Evolutionary conservation across 352 stramenopile species (phyloP).

Genomic region (Aphanomyces astaci): DNA sequence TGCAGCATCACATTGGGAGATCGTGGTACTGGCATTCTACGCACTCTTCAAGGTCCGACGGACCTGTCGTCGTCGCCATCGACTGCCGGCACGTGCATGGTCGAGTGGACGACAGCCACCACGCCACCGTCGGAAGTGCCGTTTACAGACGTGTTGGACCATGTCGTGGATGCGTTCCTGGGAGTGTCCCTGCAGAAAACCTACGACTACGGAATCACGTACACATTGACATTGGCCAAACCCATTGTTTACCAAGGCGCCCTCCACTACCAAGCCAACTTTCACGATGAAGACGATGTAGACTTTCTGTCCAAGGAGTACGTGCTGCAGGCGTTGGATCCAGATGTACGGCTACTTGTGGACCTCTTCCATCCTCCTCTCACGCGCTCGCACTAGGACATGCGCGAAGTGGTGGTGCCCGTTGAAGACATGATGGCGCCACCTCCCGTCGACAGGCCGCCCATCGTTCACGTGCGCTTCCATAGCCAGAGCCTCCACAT

Average conservation of each 20-base stretch:
- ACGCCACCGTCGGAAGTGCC: background rate
- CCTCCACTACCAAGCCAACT: conserved; percentile 1
- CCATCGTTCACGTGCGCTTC: background rate
- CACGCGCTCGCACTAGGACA: background rate
- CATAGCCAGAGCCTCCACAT: conserved; percentile 2
- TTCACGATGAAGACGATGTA: conserved; percentile 20
- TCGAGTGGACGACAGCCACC: background rate
- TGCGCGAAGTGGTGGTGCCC: background rate
- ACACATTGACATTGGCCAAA: background rate
- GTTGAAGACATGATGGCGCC: conserved; percentile 2
- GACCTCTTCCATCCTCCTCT: background rate
- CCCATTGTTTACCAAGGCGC: background rate
- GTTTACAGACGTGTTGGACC: background rate
- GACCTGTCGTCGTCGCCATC: too few relatives aligned
- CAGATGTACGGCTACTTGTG: background rate
- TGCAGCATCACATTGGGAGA: too few relatives aligned
- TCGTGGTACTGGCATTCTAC: too few relatives aligned
- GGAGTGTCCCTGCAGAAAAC: conserved; percentile 10
- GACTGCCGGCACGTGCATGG: background rate
- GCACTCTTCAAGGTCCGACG: too few relatives aligned
- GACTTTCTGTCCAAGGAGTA: conserved; percentile 7
- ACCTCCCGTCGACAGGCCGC: background rate
- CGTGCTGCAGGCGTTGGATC: background rate
- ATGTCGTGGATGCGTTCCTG: background rate
- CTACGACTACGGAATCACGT: conserved; percentile 18